Percentiles rank a stretch among this genome's conserved stretches.
phyloP scores from a whole-genome alignment of 2,329 filamentous ascomycete species.

The Apiospora malaysiana region DNA sequence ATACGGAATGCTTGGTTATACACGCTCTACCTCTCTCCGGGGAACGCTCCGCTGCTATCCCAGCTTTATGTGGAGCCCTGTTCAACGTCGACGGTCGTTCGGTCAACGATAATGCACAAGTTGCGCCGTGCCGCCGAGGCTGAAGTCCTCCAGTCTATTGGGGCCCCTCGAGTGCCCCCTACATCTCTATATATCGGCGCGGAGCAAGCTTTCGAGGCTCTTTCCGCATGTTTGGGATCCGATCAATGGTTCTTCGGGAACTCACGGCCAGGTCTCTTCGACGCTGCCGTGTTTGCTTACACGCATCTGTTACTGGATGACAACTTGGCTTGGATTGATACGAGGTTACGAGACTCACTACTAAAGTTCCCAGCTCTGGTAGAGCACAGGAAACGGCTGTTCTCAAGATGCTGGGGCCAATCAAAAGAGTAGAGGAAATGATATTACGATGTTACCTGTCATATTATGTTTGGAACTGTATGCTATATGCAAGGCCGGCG shows the following conservation, averaged over 20 bases:
- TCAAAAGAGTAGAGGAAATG: not conserved
- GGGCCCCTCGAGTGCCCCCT: slow-evolving; percentile 41
- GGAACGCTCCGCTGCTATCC: slow-evolving; percentile 72
- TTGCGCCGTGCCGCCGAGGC: slow-evolving; percentile 75
- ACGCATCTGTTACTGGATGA: slow-evolving; percentile 79
- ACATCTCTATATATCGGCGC: slow-evolving; percentile 51
- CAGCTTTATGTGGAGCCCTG: slow-evolving; percentile 74
- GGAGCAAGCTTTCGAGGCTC: slow-evolving; percentile 51
- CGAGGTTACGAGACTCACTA: slow-evolving; percentile 63
- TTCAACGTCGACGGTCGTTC: slow-evolving; percentile 66
- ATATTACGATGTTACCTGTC: not conserved
- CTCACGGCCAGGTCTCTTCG: slow-evolving; percentile 73
- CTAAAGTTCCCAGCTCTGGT: slow-evolving; percentile 66
- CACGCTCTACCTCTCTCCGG: slow-evolving; percentile 75
- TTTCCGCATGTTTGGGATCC: slow-evolving; percentile 49
- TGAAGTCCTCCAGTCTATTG: slow-evolving; percentile 71
- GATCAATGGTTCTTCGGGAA: slow-evolving; percentile 56
- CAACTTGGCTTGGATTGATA: slow-evolving; percentile 67
- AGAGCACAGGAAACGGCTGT: slow-evolving; percentile 65
- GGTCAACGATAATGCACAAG: slow-evolving; percentile 65
- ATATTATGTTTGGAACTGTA: not conserved
- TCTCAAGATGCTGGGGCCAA: slow-evolving; percentile 53
- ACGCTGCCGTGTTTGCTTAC: slow-evolving; percentile 90
- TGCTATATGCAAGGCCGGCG: slow-evolving; percentile 12
- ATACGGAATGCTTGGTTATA: slow-evolving; percentile 91